phyloP scores from a whole-genome alignment of 2,329 filamentous ascomycete genomes.

The Exophiala sp. region DNA sequence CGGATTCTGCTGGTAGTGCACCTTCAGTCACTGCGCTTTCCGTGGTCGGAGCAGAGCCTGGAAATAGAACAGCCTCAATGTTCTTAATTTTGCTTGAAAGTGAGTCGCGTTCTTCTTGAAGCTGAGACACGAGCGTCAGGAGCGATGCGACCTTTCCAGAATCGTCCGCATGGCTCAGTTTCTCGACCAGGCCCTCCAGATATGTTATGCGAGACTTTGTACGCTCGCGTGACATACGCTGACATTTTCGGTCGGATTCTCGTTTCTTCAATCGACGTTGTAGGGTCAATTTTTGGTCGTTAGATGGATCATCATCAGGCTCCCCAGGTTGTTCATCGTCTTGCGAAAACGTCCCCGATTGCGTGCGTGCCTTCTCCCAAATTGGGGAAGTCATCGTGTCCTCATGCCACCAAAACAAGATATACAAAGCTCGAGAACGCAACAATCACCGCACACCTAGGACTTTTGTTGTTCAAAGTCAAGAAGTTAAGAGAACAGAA shows the following conservation, averaged over 20 bases:
- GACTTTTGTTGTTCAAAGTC: neutral
- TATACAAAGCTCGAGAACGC: neutral
- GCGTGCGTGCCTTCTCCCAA: neutral
- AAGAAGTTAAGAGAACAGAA: neutral
- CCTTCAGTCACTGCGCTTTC: neutral
- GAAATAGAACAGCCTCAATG: slow-evolving; percentile 12
- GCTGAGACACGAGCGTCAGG: slow-evolving; percentile 11
- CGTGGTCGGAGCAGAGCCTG: neutral
- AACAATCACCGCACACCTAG: too few species aligned
- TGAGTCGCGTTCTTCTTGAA: slow-evolving; percentile 16
- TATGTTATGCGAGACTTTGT: slow-evolving; percentile 11
- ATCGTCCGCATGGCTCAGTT: slow-evolving; percentile 2
- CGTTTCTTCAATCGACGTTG: slow-evolving; percentile 8
- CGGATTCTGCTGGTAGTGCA: neutral
- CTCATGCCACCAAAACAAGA: neutral
- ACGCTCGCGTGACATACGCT: slow-evolving; percentile 8
- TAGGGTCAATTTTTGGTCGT: neutral
- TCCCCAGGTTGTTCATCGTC: neutral
- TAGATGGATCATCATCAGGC: neutral
- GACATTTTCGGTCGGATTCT: slow-evolving; percentile 11
- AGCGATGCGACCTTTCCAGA: slow-evolving; percentile 13
- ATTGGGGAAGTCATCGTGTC: neutral
- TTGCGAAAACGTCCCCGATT: neutral
- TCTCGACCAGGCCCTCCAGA: slow-evolving; percentile 5
- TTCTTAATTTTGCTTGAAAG: slow-evolving; percentile 16